Evolutionary conservation across 352 stramenopile genomes (phyloP), one percentile per base, ranked within the genome.

Genomic region (Phytophthora pini): DNA sequence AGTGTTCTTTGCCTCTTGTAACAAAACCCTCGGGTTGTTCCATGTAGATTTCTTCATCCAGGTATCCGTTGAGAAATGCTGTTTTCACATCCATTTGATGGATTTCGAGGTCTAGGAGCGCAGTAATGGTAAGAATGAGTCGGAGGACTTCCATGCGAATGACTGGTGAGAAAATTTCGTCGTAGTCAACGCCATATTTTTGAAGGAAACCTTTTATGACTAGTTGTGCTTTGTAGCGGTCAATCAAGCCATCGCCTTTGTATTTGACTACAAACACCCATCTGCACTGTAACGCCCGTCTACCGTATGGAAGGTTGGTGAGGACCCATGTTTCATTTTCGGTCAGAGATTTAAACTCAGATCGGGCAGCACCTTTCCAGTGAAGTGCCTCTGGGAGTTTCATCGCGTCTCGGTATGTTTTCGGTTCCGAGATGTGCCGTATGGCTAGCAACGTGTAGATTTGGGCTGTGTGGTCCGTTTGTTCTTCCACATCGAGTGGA

Each of bases 311-410:
- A 11, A 45, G 39, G 10, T 12, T 17, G 0, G 52, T 41, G 0
- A 68, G 40, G 1, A 17, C 26, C 52, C 57, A 72, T 0, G 53
- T 68, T 38, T 65, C 13, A 12, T 68, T 64, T 0, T 61, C 43
- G 34, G 52, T 60, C 1, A 65, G 20, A 2, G 54, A 60, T 7
- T 51, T 55, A 26, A 47, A 48, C 26, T 55, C 41, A 9, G 59
- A 45, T 0, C 31, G 32, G 3, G 54, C 40, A 47, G 58, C 55
- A 5, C 1, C 1, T 52, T 56, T 58, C 60, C 45, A 57, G 0
- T 62, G 31, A 11, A 41, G 24, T 6, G 43, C 60, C 17, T 68
- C 31, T 15, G 43, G 45, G 4, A 60, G 39, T 12, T 31, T n/a
- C 38, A 57, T 52, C 0, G 60, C 45, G 20, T 7, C 51, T 51